Base-by-base conservation (phyloP, 352 stramenopile genomes). In the Phytophthora meadii region DNA sequence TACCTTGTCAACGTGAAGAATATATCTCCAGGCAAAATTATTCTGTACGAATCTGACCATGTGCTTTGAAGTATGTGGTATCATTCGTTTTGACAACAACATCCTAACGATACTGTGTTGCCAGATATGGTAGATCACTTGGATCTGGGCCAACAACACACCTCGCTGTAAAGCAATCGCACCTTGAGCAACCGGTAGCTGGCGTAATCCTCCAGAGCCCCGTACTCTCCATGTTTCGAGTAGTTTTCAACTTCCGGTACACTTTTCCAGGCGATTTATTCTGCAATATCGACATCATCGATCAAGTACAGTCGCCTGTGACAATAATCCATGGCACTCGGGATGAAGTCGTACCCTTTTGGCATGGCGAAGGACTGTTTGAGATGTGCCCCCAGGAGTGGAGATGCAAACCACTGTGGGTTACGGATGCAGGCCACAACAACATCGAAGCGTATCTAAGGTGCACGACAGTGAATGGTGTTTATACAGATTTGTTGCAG, bases 311-410 rank as follows among this genome's bases (percentile, higher is more conserved):
- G 59, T 98, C 95, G 54, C 97, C 97, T 8, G 87, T 99, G 24
- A 99, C 98, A 50, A 98, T 99, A 72, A 97, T 99, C 46, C 97
- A 99, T 64, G 97, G 97, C 37, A 99, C 97, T 39, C 87, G 97
- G 57, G 97, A 99, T 77, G 97, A 99, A 84, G 95, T 99, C 4
- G 96, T 99, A 17, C 97, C 97, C 1, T 99, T 99, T 73, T 99
- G 96, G 95, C 97, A 99, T 55, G 97, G 97, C 8, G 89, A 98
- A 77, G 86, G 83, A 40, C 62, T 99, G 7, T 99, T 99, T 62
- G 76, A 99, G 46, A 84, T 87, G 47, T 93, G 97, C 47, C 76
- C 76, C 27, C 91, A 98, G 65, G 82, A 93, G 40, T 99, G 95
- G 95, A 81, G 97, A 37, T 98, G 88, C 55, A 98, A 98, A 68